These are phyloP conservation scores for Seiridium cupressi DNA, from an alignment of 2,329 filamentous ascomycete genomes.

Conservation along the genomic window DNA sequence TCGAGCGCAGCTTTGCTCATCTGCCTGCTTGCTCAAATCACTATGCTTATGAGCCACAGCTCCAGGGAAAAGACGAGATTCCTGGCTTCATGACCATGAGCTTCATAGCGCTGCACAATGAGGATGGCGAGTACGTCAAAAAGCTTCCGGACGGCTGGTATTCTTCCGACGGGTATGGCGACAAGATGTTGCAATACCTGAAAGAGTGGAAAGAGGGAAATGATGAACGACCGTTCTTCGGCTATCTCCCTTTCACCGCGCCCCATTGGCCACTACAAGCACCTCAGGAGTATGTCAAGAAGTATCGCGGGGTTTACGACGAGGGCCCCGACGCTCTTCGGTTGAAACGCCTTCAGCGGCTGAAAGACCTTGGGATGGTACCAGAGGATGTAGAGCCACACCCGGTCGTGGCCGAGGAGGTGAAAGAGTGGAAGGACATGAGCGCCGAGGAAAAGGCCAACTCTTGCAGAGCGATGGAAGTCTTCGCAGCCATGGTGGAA, in stretches of 20 bases:
- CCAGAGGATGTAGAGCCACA: constrained; percentile 47
- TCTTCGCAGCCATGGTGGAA: constrained; percentile 64
- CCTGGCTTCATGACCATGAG: constrained; percentile 36
- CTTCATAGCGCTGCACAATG: constrained; percentile 36
- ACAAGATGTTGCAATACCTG: constrained; percentile 51
- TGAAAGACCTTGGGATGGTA: constrained; percentile 55
- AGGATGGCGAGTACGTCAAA: constrained; percentile 35
- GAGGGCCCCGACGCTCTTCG: constrained; percentile 47
- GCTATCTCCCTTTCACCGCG: constrained; percentile 45
- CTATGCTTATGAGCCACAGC: constrained; percentile 47
- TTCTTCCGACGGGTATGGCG: constrained; percentile 50
- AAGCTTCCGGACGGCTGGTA: constrained; percentile 41
- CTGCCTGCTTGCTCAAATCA: constrained; percentile 60
- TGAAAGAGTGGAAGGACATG: constrained; percentile 46
- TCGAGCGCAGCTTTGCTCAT: constrained; percentile 57
- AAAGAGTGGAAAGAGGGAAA: constrained; percentile 39
- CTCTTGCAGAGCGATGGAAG: constrained; percentile 53
- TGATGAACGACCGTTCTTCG: constrained; percentile 41
- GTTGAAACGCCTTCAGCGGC: constrained; percentile 34
- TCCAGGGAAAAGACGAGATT: constrained; percentile 35
- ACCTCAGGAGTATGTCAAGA: constrained; percentile 40
- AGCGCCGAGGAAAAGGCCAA: constrained; percentile 42
- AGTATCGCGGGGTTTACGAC: constrained; percentile 48
- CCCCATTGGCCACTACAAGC: constrained; percentile 54
- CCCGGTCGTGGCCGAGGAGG: constrained; percentile 46